Evolutionary conservation across 2,329 filamentous ascomycete genomes (phyloP).

Genomic region (Raffaelea albimanens): DNA sequence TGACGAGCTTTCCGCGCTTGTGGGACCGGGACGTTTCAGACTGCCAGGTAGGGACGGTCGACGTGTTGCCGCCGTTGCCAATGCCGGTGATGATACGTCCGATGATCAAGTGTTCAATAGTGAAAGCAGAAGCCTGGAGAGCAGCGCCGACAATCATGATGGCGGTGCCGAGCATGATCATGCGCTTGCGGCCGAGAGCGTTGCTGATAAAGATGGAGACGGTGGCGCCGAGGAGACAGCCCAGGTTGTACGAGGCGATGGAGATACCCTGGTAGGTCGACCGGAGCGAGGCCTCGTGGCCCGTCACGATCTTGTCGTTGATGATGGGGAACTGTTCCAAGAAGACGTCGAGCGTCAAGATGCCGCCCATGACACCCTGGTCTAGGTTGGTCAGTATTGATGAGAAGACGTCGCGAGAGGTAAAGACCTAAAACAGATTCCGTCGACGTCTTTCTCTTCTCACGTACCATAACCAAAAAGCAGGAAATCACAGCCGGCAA

Average conservation of each 20-base stretch:
- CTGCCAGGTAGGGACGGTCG: constrained; percentile 49
- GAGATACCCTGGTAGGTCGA: constrained; percentile 39
- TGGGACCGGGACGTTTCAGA: constrained; percentile 48
- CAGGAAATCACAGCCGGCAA: constrained; percentile 64
- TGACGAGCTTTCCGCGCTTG: constrained; percentile 49
- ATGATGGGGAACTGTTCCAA: constrained; percentile 43
- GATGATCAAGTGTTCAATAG: constrained; percentile 31
- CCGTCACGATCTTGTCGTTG: constrained; percentile 29
- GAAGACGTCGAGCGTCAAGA: constrained; percentile 60
- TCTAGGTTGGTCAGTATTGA: constrained; percentile 42
- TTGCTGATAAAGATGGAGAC: constrained; percentile 26
- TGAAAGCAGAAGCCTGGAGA: constrained; percentile 28
- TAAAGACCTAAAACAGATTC: neutral
- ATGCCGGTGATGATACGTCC: constrained; percentile 36
- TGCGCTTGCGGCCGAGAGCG: constrained; percentile 28
- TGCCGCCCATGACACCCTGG: constrained; percentile 66
- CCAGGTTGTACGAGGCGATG: constrained; percentile 23
- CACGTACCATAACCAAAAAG: constrained; percentile 45
- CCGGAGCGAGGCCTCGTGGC: constrained; percentile 26
- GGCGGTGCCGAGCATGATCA: constrained; percentile 28
- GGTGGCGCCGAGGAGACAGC: constrained; percentile 21
- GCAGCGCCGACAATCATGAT: constrained; percentile 34
- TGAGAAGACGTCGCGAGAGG: neutral
- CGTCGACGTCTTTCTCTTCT: no score
- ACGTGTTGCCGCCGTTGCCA: constrained; percentile 30